These are phyloP conservation scores for Paspalum vaginatum DNA, from an alignment of 176 grass and related monocot genomes.

Conservation along the genomic window DNA sequence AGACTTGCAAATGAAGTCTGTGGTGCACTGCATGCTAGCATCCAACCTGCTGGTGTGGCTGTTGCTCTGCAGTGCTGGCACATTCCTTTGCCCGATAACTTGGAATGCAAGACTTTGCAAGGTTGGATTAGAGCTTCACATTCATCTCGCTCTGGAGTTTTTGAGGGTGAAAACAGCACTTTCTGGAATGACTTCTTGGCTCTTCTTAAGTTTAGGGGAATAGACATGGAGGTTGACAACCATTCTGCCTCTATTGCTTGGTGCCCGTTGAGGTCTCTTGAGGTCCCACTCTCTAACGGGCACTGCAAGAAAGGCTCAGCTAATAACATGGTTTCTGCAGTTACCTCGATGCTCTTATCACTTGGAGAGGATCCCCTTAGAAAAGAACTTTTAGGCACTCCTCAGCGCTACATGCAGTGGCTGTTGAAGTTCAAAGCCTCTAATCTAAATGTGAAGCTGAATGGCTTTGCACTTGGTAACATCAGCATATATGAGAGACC, in stretches of 20 bases:
- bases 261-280: slow-evolving; percentile 70
- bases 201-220: slow-evolving; percentile 72
- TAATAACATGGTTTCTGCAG: slow-evolving; percentile 81
- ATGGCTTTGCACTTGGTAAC: slow-evolving; percentile 44
- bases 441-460: slow-evolving; percentile 59
- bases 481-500: slow-evolving; percentile 23
- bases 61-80: slow-evolving; percentile 83
- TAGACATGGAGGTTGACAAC: slow-evolving; percentile 47
- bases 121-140: slow-evolving; percentile 61
- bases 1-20: slow-evolving; percentile 82
- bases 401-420: slow-evolving; percentile 86
- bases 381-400: slow-evolving; percentile 76
- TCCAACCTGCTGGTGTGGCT: slow-evolving; percentile 90
- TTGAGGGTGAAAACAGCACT: slow-evolving; percentile 63
- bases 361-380: slow-evolving; percentile 86
- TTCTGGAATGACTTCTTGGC: slow-evolving; percentile 81
- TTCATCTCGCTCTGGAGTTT: slow-evolving; percentile 71
- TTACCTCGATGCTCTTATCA: slow-evolving; percentile 61
- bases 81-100: slow-evolving; percentile 78
- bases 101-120: slow-evolving; percentile 53
- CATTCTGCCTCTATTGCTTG: slow-evolving; percentile 51
- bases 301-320: slow-evolving; percentile 35
- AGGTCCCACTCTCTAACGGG: slow-evolving; percentile 49
- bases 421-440: slow-evolving; percentile 76
- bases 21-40: slow-evolving; percentile 63